Evolutionary conservation across 2,329 filamentous ascomycete species (phyloP).

Genomic region (Aureobasidium leucospermi): DNA sequence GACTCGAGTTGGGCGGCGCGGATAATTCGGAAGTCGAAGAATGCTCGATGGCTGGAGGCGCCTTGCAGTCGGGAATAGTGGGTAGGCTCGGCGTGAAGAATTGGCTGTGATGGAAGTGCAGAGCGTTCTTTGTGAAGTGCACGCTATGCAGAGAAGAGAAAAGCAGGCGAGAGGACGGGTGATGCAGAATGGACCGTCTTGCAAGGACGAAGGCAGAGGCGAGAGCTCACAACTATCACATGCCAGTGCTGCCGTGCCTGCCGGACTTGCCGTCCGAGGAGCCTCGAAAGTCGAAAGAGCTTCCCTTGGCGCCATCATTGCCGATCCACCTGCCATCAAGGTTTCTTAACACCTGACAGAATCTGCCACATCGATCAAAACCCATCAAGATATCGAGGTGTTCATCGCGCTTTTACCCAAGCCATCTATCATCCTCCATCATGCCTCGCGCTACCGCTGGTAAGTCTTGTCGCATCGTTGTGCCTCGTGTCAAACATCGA

Average conservation of each 20-base stretch:
- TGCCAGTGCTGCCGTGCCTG: neutral
- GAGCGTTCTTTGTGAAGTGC: neutral
- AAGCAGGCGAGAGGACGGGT: neutral
- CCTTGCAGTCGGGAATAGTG: neutral
- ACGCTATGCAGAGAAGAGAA: neutral
- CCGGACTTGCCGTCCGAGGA: neutral
- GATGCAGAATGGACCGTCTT: neutral
- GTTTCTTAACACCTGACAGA: neutral
- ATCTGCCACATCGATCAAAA: neutral
- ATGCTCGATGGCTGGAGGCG: neutral
- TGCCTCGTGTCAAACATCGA: no score
- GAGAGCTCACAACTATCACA: neutral
- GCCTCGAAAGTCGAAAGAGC: neutral
- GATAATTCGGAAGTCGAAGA: neutral
- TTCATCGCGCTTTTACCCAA: neutral
- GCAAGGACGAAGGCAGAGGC: neutral
- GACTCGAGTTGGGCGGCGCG: neutral
- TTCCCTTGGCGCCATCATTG: neutral
- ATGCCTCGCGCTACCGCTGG: slow-evolving; percentile 23
- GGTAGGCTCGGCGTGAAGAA: neutral
- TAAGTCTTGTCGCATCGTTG: slow-evolving; percentile 3
- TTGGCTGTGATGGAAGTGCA: neutral
- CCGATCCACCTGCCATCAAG: neutral
- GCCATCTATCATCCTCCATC: neutral
- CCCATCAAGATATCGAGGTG: neutral